Evolutionary conservation across 2,329 filamentous ascomycete genomes (phyloP), one percentile per base, ranked within the genome.

Genomic region (Alternaria alternata): DNA sequence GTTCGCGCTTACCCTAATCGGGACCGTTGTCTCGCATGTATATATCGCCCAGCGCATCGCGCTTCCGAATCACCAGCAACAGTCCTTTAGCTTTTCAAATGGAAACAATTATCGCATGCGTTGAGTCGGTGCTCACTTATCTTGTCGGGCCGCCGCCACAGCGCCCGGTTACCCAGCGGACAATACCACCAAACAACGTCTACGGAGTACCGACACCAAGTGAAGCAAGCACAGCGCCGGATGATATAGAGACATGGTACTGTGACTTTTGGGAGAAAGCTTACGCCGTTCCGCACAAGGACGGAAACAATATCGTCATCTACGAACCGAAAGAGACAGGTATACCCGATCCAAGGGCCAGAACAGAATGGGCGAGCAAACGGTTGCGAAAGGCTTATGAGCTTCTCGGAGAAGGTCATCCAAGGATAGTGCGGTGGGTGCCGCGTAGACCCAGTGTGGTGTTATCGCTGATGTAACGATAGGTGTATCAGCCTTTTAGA

Each of bases 221-320:
- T 2, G 48, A 49, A 30, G 34, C 43, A 30, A 49, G 43, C 18
- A 49, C n/a, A 39, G 36, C 34, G 24, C 43, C n/a, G 7, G 24
- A 26, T 7, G 53, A 55, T 24, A 39, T 26, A 5, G 9, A 18
- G 3, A 32, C 4, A 5, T 55, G 53, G 53, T 55, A 55, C 43
- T 26, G 22, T 22, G 53, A 39, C 9, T 55, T 55, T 11, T 55
- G 26, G 42, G 18, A 48, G 14, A 34, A 34, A 11, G 53, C 6
- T 5, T 2, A 1, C 2, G 44, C 42, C 8, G 53, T 55, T 0
- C 53, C 24, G 22, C 34, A 55, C 14, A 32, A 49, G 8, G 34
- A 49, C 22, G 34, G 34, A 16, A 42, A 55, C 14, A 38, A 36
- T 5, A 55, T 55, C 26, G 39, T 55, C 34, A 34, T 55, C 9